These are phyloP conservation scores for Aspergillus sp. DNA, from an alignment of 2,329 filamentous ascomycete genomes.

Conservation along the genomic window DNA sequence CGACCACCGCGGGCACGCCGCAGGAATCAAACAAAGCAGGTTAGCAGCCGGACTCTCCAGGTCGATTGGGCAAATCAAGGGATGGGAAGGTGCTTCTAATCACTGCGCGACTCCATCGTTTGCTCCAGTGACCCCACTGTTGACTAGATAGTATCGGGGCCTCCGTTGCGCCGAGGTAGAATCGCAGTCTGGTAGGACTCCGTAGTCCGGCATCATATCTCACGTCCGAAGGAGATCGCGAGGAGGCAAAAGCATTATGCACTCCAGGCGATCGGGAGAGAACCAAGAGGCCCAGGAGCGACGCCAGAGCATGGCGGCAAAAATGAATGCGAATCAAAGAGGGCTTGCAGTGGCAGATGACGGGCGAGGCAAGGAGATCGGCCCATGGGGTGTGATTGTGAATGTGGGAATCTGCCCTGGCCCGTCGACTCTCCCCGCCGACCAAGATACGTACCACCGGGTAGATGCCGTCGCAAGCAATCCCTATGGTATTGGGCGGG, in stretches of 20 bases:
- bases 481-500: not conserved
- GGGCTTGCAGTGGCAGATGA: not conserved
- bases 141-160: not conserved
- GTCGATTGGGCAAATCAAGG: conserved; percentile 11
- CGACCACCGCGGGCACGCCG: conserved; percentile 1
- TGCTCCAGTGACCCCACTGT: conserved; percentile 3
- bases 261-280: not conserved
- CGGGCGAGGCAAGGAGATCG: not conserved
- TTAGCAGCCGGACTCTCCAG: not conserved
- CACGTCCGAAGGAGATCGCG: too few relatives aligned
- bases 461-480: too few relatives aligned
- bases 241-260: too few relatives aligned
- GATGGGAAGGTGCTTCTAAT: not conserved
- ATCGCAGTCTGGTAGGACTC: too few relatives aligned
- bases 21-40: not conserved
- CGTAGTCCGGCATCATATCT: too few relatives aligned
- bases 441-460: too few relatives aligned
- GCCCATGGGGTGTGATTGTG: not conserved
- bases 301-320: not conserved
- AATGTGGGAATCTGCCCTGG: not conserved
- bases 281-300: not conserved
- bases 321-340: not conserved
- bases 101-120: not conserved
- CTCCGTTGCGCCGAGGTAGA: conserved; percentile 2
- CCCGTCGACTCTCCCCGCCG: not conserved